Conservation (phyloP, 331 rosid genomes). For the Ulmus americana region DNA sequence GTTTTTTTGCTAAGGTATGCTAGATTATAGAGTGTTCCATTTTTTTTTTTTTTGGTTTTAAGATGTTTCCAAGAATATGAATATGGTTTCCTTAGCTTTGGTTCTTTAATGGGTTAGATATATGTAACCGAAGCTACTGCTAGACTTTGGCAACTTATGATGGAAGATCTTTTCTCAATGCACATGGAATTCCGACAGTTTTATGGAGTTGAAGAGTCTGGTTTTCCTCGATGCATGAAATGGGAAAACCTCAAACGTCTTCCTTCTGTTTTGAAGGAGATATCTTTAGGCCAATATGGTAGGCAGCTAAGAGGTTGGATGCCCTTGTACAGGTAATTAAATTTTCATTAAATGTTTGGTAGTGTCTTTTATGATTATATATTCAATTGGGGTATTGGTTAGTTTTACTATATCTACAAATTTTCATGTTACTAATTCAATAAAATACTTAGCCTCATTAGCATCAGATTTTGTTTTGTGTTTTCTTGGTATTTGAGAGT, state of each 20-base stretch:
- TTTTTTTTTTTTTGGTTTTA: no score
- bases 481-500: no score
- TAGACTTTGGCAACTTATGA: conserved; percentile 69
- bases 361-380: no score
- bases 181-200: conserved; percentile 68
- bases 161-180: conserved; percentile 80
- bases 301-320: conserved; percentile 61
- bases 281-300: conserved; percentile 57
- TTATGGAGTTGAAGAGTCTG: conserved; percentile 53
- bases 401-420: no score
- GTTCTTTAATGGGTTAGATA: conserved; percentile 38
- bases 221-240: conserved; percentile 56
- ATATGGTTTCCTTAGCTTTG: no score
- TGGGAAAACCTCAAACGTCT: conserved; percentile 53
- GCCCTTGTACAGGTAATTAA: conserved; percentile 68
- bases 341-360: background rate
- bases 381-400: no score
- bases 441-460: no score
- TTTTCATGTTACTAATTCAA: no score
- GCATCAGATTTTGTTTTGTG: no score
- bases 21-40: no score
- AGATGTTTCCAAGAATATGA: no score
- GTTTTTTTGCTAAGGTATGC: conserved; percentile 76
- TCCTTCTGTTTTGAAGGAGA: conserved; percentile 49
- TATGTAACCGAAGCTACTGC: conserved; percentile 68